Base-by-base conservation (phyloP, 768 basidiomycete species). In the Kwoniella sp. region DNA sequence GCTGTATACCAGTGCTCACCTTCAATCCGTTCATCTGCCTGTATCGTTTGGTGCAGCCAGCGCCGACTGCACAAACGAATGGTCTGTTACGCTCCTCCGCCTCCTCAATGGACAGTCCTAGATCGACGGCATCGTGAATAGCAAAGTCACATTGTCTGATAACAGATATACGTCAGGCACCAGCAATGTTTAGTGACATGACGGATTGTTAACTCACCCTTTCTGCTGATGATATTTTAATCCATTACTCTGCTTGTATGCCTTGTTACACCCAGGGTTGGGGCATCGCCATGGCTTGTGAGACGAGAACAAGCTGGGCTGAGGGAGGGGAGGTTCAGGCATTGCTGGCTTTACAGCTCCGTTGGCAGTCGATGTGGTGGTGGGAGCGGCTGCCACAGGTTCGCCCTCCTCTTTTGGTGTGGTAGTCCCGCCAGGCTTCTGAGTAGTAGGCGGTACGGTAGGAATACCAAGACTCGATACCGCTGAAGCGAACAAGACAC, bases 11-110 rank as follows among this genome's bases (percentile, higher is more conserved):
- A 23, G 7, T 25, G 50, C 62, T 46, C 50, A 68, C 64, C 57
- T 69, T 71, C 57, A 96, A 77, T 0, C 93, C 93, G 73, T 96
- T 96, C 91, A 96, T 93, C 71, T 99, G 96, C 81, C 96, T 91
- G 78, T 96, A 98, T 68, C 92, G 75, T 68, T 92, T 81, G 25
- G 59, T 73, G 63, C 78, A 79, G 23, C 74, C 75, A 12, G 71
- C 71, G 17, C 87, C 87, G 5, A 92, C 86, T 5, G 88, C 85
- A 62, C 91, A 96, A 0, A 88, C 87, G 69, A 87, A 96, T 3
- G 91, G 91, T 32, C 88, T 77, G 46, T 88, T 76, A 10, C 86
- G 77, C 51, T 84, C 80, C 76, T 92, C 89, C 0, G 89, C 89
- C 75, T 93, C 89, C 43, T 83, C 80, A 70, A 89, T 84, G 6